Evolutionary conservation across 1,284 basidiomycete genomes (phyloP), one percentile per base, ranked within the genome.

Genomic region (Somion occarium): DNA sequence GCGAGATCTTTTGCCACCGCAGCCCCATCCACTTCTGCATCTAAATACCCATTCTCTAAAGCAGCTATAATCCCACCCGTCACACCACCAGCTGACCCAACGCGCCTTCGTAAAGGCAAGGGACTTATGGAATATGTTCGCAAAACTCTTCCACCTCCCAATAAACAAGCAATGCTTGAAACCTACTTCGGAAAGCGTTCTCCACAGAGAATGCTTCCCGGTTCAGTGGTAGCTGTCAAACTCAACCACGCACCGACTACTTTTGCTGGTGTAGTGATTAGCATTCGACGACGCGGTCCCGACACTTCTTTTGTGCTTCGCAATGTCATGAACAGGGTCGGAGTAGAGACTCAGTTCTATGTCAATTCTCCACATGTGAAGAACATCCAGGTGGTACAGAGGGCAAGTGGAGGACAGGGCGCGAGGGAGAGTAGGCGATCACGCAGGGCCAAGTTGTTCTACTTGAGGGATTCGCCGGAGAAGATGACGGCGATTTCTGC

Each of bases 311-410:
- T 97, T 64, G 75, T 84, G 46, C 69, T 97, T 46, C 79, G 94
- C 55, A 97, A 96, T 70, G 80, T 96, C 59, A 79, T 97, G 52
- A 88, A 92, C 61, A 79, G 90, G 58, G 91, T 87, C 9, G 93
- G 93, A 15, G 86, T 95, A 34, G 93, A 97, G 74, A 87, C 92
- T 85, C 87, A 86, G 62, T 91, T 91, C 71, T 92, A 86, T 64
- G 82, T 87, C 55, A 84, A 82, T 64, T 88, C 85, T 48, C 93
- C 94, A 25, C 80, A 90, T 65, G 66, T 97, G 68, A 93, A 91
- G 75, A 83, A 87, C 52, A 87, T 97, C 68, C 85, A 84, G 69
- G 73, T 96, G 48, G 66, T 88, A 50, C 78, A 81, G 69, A 73
- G 71, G 57, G 83, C 74, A 37, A 73, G 74, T 22, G 63, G 64